Evolutionary conservation across 805 yeast species (phyloP).

Genomic region (Wickerhamiella shivajii): DNA sequence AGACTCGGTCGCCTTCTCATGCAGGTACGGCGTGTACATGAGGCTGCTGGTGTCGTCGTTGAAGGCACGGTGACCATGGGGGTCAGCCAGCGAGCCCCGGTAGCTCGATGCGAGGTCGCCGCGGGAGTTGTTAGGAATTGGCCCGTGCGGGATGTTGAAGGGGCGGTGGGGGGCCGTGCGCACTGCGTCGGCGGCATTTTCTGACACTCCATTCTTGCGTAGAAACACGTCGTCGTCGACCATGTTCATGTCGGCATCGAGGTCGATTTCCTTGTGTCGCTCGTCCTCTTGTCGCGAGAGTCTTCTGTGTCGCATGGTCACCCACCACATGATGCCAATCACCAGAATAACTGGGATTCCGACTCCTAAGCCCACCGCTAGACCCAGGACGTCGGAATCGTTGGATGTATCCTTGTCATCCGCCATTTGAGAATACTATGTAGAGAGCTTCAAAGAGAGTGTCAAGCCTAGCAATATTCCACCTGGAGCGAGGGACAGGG

Average conservation of each 20-base stretch:
- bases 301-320: conserved; percentile 23
- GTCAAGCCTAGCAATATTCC: too few species aligned
- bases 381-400: conserved; percentile 13
- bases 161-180: neutral
- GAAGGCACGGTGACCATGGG: conserved; percentile 5
- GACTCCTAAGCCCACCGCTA: conserved; percentile 26
- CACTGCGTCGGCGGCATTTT: conserved; percentile 1
- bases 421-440: too few species aligned
- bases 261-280: conserved; percentile 24
- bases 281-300: conserved; percentile 25
- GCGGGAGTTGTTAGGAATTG: neutral
- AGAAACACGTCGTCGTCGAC: conserved; percentile 15
- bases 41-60: neutral
- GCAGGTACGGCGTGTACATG: conserved; percentile 2
- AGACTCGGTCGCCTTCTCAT: conserved; percentile 1
- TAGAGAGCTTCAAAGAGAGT: too few species aligned
- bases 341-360: conserved; percentile 28
- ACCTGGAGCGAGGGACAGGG: too few species aligned
- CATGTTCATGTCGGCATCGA: conserved; percentile 25
- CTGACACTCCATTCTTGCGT: conserved; percentile 7
- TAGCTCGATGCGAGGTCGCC: too few species aligned
- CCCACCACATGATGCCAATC: conserved; percentile 19
- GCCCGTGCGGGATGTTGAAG: neutral
- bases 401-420: too few species aligned
- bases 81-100: too few species aligned